phyloP scores from a whole-genome alignment of 2,329 filamentous ascomycete genomes.

The Alternaria alternata region DNA sequence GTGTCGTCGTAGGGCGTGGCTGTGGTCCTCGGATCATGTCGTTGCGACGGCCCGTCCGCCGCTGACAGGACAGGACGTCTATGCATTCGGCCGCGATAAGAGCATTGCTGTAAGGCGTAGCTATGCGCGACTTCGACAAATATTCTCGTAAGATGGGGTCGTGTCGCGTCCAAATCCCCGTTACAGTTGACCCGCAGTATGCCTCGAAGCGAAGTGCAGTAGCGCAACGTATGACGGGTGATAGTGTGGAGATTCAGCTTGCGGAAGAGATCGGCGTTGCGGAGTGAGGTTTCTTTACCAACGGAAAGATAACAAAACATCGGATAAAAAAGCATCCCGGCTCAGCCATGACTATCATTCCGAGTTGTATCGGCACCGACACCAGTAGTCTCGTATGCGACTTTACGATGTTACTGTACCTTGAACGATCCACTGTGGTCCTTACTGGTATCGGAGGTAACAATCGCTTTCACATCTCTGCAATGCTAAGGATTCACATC shows the following conservation, averaged over 20 bases:
- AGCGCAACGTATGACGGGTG: conserved; percentile 18
- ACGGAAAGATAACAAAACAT: conserved; percentile 12
- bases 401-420: neutral
- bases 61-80: conserved; percentile 2
- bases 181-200: conserved; percentile 5
- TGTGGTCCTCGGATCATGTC: neutral
- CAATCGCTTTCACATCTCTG: neutral
- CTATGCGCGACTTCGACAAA: conserved; percentile 4
- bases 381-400: neutral
- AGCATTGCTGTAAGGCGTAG: neutral
- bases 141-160: conserved; percentile 13
- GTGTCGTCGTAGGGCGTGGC: neutral
- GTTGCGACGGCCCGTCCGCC: conserved; percentile 5
- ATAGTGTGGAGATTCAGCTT: conserved; percentile 31
- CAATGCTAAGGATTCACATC: neutral
- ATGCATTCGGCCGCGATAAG: conserved; percentile 30
- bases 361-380: neutral
- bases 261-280: conserved; percentile 15
- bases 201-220: conserved; percentile 28
- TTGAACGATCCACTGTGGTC: neutral
- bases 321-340: neutral
- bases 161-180: conserved; percentile 15
- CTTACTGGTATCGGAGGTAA: neutral
- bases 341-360: neutral
- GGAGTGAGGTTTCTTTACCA: neutral